A percentile compares a stretch with the other conserved stretches of the same genome.
These are phyloP conservation scores for Phytophthora lateralis DNA, from an alignment of 352 stramenopile genomes.

Conservation along the genomic window DNA sequence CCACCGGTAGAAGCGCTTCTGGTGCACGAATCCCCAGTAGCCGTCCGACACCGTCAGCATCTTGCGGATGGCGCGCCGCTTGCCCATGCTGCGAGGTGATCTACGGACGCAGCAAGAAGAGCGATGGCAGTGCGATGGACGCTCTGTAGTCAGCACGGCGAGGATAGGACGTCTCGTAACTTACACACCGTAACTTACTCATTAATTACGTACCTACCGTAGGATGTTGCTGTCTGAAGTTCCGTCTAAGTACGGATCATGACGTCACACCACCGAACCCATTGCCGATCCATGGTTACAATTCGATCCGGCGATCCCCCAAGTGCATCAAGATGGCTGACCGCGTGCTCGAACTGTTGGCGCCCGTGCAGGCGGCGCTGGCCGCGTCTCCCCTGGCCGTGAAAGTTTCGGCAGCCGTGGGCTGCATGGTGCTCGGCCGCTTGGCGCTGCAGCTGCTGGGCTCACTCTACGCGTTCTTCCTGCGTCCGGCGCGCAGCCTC, in stretches of 20 bases:
- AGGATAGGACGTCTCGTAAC: neutral
- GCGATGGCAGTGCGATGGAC: no score
- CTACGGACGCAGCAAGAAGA: neutral
- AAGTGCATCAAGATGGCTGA: conserved; percentile 28
- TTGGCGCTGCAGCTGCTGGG: conserved; percentile 55
- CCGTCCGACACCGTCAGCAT: conserved; percentile 78
- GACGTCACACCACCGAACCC: conserved; percentile 14
- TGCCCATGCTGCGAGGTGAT: conserved; percentile 47
- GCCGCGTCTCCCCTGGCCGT: conserved; percentile 41
- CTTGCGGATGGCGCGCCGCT: conserved; percentile 60
- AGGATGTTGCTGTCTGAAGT: no score
- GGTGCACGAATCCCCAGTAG: conserved; percentile 80
- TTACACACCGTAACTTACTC: neutral
- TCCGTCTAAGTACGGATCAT: neutral
- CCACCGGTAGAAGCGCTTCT: conserved; percentile 78
- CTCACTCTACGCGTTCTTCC: conserved; percentile 87
- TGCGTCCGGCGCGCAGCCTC: conserved; percentile 93
- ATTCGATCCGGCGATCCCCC: conserved; percentile 2
- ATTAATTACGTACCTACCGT: neutral
- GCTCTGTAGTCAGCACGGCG: conserved; percentile 11
- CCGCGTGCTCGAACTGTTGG: conserved; percentile 30
- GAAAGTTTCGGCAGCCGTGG: conserved; percentile 49
- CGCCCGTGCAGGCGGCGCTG: conserved; percentile 39
- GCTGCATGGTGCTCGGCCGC: conserved; percentile 55
- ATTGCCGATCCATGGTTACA: conserved; percentile 20